Evolutionary conservation across 305 asterid species (phyloP).

Genomic region (Fraxinus platypoda): DNA sequence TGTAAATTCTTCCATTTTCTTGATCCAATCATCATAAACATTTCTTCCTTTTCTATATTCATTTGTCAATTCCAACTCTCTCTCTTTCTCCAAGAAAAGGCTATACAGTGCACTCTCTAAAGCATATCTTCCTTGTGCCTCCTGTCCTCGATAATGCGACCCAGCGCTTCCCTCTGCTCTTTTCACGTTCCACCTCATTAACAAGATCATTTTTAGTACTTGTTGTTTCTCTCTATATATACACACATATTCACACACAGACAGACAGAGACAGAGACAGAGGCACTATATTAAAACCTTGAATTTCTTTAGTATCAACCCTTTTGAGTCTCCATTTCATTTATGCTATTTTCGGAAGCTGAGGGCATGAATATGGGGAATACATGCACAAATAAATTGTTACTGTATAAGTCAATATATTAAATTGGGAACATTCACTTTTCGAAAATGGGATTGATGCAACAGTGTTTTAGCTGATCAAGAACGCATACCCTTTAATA

Average conservation of each 20-base stretch:
- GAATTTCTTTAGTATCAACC: constrained; percentile 1
- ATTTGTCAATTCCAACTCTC: not conserved
- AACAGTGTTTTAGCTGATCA: constrained; percentile 16
- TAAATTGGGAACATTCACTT: constrained; percentile 19
- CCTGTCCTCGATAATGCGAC: not conserved
- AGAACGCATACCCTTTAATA: not conserved
- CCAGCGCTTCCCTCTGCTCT: not conserved
- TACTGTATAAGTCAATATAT: not conserved
- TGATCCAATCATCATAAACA: not conserved
- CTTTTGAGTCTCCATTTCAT: not conserved
- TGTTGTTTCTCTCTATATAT: not conserved
- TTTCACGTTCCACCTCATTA: not conserved
- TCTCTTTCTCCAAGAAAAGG: not conserved
- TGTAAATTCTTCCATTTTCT: not conserved
- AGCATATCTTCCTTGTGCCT: not conserved
- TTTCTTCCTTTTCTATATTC: not conserved
- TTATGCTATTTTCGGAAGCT: not conserved
- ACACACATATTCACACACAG: not conserved
- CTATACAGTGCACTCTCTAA: not conserved
- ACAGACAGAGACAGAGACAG: not conserved
- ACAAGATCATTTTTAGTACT: not conserved
- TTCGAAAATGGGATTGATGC: constrained; percentile 27
- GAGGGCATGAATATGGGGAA: not conserved
- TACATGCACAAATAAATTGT: not conserved
- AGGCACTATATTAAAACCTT: not conserved